Conservation (phyloP, 202 grass and related monocot genomes). For the Carex sylvatica region DNA sequence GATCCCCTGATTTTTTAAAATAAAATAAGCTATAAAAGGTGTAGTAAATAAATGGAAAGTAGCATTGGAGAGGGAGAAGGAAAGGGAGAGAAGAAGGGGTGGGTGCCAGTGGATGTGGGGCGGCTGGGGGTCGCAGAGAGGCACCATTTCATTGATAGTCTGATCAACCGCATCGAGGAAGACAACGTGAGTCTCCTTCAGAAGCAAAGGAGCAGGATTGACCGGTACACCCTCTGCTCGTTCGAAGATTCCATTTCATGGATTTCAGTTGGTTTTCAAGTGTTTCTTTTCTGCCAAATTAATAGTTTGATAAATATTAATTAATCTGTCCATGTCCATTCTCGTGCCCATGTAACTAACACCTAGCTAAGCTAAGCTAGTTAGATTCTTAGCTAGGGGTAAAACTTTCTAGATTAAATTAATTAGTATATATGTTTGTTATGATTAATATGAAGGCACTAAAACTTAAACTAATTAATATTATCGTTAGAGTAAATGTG, state of each 20-base stretch:
- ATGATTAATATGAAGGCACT: neutral
- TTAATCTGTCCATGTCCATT: no score
- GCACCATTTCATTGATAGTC: conserved; percentile 37
- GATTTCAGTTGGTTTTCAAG: neutral
- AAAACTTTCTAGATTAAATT: no score
- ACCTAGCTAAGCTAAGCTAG: no score
- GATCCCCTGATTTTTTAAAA: no score
- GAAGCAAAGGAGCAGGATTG: conserved; percentile 48
- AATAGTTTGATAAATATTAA: no score
- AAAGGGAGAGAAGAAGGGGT: neutral
- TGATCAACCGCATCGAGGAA: conserved; percentile 39
- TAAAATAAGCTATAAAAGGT: no score
- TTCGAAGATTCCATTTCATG: no score
- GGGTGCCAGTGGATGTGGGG: conserved; percentile 40
- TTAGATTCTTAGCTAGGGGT: no score
- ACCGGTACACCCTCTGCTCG: neutral
- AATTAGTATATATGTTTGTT: neutral
- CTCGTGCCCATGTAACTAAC: no score
- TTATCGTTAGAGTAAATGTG: conserved; percentile 38
- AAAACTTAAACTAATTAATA: neutral
- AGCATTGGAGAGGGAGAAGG: neutral
- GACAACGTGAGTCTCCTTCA: conserved; percentile 59
- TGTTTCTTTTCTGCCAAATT: no score
- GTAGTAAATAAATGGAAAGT: conserved; percentile 8
- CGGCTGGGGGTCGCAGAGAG: conserved; percentile 31